phyloP scores from a whole-genome alignment of 192 early-diverging fungal species.

The Chytriomyces confervae region DNA sequence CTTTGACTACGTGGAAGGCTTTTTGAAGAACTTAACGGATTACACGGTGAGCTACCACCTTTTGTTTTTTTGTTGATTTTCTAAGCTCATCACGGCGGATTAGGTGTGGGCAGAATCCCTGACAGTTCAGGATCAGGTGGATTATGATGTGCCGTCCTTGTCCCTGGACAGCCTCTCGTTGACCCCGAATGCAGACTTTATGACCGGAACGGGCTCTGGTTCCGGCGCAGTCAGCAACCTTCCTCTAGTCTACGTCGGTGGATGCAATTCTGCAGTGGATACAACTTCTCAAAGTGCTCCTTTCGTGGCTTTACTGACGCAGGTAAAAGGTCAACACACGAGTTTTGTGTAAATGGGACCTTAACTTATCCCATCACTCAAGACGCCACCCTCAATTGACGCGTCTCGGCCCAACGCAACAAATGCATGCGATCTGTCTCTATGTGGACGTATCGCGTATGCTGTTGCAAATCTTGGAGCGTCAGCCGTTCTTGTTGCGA shows the following conservation, averaged over 20 bases:
- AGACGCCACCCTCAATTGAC: not conserved
- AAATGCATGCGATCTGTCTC: not conserved
- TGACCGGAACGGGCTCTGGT: slow-evolving; percentile 20
- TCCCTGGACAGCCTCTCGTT: not conserved
- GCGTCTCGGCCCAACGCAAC: slow-evolving; percentile 4
- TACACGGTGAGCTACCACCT: not conserved
- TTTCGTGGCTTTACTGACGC: not conserved
- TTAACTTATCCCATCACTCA: not conserved
- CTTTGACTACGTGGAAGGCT: slow-evolving; percentile 9
- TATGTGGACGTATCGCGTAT: slow-evolving; percentile 16
- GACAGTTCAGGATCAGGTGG: slow-evolving; percentile 19
- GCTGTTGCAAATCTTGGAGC: slow-evolving; percentile 17
- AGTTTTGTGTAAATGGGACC: too few species aligned
- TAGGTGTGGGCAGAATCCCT: slow-evolving; percentile 27
- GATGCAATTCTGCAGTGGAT: not conserved
- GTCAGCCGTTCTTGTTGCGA: slow-evolving; percentile 7
- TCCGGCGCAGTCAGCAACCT: slow-evolving; percentile 2
- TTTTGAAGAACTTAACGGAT: slow-evolving; percentile 4
- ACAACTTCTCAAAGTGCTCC: not conserved
- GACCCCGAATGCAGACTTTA: slow-evolving; percentile 7
- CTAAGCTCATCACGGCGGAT: not conserved
- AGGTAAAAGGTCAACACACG: not conserved
- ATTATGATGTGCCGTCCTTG: not conserved
- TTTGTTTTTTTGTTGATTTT: not conserved
- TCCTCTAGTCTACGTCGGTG: not conserved